Percentiles rank a stretch among this genome's conserved stretches.
Conservation (phyloP, 768 basidiomycete species). For the Tulasnella sp. region DNA sequence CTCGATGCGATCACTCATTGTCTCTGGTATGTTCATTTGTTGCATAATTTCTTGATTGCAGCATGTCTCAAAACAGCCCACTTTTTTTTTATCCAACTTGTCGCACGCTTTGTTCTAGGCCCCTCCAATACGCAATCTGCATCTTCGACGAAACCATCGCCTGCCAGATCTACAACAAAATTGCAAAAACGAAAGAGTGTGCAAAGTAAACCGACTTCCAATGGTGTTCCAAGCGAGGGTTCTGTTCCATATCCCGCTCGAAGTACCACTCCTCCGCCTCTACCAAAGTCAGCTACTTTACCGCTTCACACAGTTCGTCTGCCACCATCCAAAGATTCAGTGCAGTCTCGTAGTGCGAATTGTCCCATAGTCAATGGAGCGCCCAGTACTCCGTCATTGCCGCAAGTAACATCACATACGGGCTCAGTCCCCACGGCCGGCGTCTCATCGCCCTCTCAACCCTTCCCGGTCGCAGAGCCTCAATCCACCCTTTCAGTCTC, state of each 20-base stretch:
- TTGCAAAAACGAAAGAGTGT: conserved; percentile 32
- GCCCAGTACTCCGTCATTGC: not conserved
- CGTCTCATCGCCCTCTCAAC: not conserved
- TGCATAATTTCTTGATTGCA: no score
- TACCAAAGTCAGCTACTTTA: conserved; percentile 68
- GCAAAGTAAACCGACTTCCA: conserved; percentile 24
- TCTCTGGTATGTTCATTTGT: not conserved
- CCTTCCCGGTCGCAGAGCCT: conserved; percentile 15
- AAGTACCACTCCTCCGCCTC: conserved; percentile 66
- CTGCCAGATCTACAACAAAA: conserved; percentile 56
- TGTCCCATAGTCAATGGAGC: no score
- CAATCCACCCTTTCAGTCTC: conserved; percentile 24
- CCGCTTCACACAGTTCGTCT: conserved; percentile 50
- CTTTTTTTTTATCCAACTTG: no score
- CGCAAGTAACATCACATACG: not conserved
- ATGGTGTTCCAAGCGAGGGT: not conserved
- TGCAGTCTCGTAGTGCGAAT: not conserved
- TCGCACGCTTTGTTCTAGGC: no score
- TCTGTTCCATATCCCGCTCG: conserved; percentile 26
- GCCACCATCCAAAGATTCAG: conserved; percentile 22
- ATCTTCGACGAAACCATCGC: conserved; percentile 24
- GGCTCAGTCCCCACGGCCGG: no score
- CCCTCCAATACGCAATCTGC: not conserved
- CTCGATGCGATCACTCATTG: no score
- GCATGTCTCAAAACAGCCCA: not conserved